Conservation (phyloP, 2,329 filamentous ascomycete genomes). For the Aspergillus ochraceoroseus region DNA sequence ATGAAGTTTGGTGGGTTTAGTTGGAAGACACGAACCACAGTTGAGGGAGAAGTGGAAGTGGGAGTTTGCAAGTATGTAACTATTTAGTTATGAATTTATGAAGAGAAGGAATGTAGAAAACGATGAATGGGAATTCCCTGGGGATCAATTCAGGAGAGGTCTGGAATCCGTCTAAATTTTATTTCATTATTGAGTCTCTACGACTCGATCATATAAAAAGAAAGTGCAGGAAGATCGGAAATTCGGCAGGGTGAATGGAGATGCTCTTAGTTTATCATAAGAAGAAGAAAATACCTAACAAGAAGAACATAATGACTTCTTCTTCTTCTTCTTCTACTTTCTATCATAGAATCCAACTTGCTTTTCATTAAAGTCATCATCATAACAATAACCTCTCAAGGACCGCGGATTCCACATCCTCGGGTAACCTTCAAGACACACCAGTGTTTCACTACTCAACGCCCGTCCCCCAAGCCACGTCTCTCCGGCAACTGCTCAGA, state of each 20-base stretch:
- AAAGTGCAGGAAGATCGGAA: conserved; percentile 4
- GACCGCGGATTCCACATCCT: conserved; percentile 16
- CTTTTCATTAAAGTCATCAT: too few relatives aligned
- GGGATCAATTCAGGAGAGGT: background rate
- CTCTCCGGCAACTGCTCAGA: conserved; percentile 22
- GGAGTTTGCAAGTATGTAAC: too few relatives aligned
- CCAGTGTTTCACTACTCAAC: conserved; percentile 24
- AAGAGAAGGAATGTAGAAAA: conserved; percentile 8
- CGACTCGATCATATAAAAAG: too few relatives aligned
- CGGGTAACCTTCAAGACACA: conserved; percentile 17
- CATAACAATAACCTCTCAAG: conserved; percentile 2
- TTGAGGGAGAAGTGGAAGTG: conserved; percentile 1
- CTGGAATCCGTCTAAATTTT: conserved; percentile 2
- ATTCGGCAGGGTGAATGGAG: too few relatives aligned
- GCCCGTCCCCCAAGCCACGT: conserved; percentile 12
- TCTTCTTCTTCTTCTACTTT: too few relatives aligned
- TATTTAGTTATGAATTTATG: too few relatives aligned
- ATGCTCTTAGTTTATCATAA: too few relatives aligned
- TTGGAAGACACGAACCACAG: conserved; percentile 17
- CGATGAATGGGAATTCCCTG: too few relatives aligned
- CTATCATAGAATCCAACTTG: too few relatives aligned
- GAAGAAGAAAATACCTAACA: too few relatives aligned
- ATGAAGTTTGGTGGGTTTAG: conserved; percentile 9
- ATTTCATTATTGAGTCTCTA: conserved; percentile 5
- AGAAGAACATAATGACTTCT: too few relatives aligned